Base-by-base conservation (phyloP, 2,329 filamentous ascomycete genomes). In the Colletotrichum kahawae region DNA sequence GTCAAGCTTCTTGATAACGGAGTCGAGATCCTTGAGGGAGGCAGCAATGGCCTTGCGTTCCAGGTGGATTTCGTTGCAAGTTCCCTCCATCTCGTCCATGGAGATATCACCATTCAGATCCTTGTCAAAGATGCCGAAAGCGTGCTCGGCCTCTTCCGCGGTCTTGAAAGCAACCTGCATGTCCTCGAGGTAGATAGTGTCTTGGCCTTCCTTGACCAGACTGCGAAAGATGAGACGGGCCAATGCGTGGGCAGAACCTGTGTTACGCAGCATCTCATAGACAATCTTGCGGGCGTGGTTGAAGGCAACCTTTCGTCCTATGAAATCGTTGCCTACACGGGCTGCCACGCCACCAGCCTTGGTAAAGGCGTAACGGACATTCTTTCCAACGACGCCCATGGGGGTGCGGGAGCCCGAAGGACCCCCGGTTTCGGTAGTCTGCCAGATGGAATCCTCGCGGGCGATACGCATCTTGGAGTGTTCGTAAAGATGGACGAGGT, bases 21-120 rank as follows among this genome's bases (percentile, higher is more conserved):
- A 97, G 84, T 98, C 96, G 14, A 98, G 87, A 85, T 98, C 96
- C 84, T 98, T 98, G 74, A 98, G 88, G 0, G 96, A 98, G 1
- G 96, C 96, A 0, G 95, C 96, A 79, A 98, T 98, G 9, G 95
- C 95, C 83, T 98, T 98, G 81, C 96, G 94, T 86, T 98, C 96
- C 18, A 96, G 92, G 43, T 96, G 95, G 78, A 98, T 97, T 81
- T 98, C 96, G 67, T 98, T 96, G 84, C 95, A 98, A 29, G 97
- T 95, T 27, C 95, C 92, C 83, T 98, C 96, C 27, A 98, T 90
- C 82, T 98, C 96, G 80, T 98, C 95, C 91, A 98, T 95, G 1
- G 95, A 97, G 65, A 98, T 98, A 80, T 98, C 96, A 5, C 96
- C 96, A 77, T 98, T 98, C 87, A 98, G 92, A 80, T 98, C 96